A percentile compares a stretch with the other conserved stretches of the same genome.
phyloP scores from a whole-genome alignment of 352 stramenopile genomes.

The Phytophthora niederhauseri region DNA sequence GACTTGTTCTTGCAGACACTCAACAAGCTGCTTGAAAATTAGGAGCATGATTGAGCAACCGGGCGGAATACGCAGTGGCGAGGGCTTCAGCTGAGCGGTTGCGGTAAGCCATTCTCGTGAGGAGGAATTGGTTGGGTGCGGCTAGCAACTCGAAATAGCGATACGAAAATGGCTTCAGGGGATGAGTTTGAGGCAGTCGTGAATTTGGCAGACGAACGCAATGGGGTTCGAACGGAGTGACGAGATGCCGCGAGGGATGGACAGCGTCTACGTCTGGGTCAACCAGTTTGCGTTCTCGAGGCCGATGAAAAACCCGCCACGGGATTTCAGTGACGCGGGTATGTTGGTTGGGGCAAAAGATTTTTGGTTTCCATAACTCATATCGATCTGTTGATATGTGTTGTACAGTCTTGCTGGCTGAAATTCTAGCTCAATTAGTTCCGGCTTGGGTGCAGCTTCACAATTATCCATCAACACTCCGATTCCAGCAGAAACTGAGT shows the following conservation, averaged over 20 bases:
- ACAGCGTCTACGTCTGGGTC: slow-evolving; percentile 47
- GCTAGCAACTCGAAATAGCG: slow-evolving; percentile 12
- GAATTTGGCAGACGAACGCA: slow-evolving; percentile 2
- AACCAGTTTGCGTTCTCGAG: slow-evolving; percentile 54
- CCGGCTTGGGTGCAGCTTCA: slow-evolving; percentile 54
- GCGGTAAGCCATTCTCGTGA: too few relatives aligned
- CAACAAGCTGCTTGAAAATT: too few relatives aligned
- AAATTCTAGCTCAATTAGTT: slow-evolving; percentile 55
- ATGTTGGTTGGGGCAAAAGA: neutral
- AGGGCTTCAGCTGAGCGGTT: too few relatives aligned
- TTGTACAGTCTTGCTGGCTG: slow-evolving; percentile 45
- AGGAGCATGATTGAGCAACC: too few relatives aligned
- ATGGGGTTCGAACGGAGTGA: slow-evolving; percentile 30
- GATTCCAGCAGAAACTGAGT: slow-evolving; percentile 53
- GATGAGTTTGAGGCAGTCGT: neutral
- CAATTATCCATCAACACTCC: slow-evolving; percentile 49
- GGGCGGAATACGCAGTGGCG: too few relatives aligned
- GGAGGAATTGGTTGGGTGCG: too few relatives aligned
- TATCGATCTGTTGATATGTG: neutral
- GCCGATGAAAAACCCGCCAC: slow-evolving; percentile 36
- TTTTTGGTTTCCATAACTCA: neutral
- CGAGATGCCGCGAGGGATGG: slow-evolving; percentile 32
- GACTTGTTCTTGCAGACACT: too few relatives aligned
- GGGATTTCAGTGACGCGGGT: slow-evolving; percentile 62
- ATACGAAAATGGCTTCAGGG: slow-evolving; percentile 13